Evolutionary conservation across 2,329 filamentous ascomycete species (phyloP).

Genomic region (Chrysosporium queenslandicum): DNA sequence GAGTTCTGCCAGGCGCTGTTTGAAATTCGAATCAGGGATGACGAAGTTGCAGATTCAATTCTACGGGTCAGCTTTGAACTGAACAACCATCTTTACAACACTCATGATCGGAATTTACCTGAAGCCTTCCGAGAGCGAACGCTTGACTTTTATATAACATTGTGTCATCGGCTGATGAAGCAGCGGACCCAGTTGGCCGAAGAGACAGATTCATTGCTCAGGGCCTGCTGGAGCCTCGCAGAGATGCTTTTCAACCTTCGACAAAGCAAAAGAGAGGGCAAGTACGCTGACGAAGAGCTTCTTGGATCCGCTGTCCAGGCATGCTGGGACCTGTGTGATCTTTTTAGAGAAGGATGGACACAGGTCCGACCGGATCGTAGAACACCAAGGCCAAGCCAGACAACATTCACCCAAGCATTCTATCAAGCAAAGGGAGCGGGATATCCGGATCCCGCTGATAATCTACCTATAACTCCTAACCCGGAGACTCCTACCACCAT

Average conservation of each 20-base stretch:
- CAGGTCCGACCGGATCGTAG: constrained; percentile 76
- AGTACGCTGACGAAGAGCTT: constrained; percentile 67
- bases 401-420: constrained; percentile 55
- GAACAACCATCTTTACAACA: constrained; percentile 91
- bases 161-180: constrained; percentile 95
- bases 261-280: constrained; percentile 67
- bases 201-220: constrained; percentile 73
- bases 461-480: constrained; percentile 25
- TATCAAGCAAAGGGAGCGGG: constrained; percentile 42
- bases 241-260: constrained; percentile 89
- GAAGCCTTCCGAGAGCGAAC: constrained; percentile 83
- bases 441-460: constrained; percentile 20
- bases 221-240: constrained; percentile 79
- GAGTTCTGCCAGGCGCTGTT: constrained; percentile 90
- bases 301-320: constrained; percentile 81
- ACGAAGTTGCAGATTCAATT: constrained; percentile 75
- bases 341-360: constrained; percentile 87
- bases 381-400: constrained; percentile 72
- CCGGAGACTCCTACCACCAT: constrained; percentile 92
- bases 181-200: constrained; percentile 67
- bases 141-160: constrained; percentile 83
- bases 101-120: constrained; percentile 72
- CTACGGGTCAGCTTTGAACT: constrained; percentile 87
- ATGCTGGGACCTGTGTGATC: constrained; percentile 88
- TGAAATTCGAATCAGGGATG: constrained; percentile 66